Conservation (phyloP, 2,329 filamentous ascomycete species). For the Chaetomiaceae sp. region DNA sequence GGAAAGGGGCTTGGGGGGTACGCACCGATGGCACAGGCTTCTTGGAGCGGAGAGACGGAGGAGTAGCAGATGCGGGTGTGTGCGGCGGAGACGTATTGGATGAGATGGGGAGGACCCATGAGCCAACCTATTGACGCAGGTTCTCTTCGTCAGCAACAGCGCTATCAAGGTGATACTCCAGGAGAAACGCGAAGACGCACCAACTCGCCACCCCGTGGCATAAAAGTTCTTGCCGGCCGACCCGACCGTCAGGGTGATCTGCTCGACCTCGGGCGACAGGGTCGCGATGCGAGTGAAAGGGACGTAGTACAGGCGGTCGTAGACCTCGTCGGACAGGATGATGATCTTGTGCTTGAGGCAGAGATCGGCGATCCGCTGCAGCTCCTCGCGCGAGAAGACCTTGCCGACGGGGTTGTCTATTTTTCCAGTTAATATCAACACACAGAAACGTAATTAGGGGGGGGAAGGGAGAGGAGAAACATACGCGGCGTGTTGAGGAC, state of each 20-base stretch:
- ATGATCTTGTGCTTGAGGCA: constrained; percentile 92
- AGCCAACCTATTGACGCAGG: constrained; percentile 68
- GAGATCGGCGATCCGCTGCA: constrained; percentile 78
- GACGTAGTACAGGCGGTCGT: constrained; percentile 91
- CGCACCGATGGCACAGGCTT: constrained; percentile 75
- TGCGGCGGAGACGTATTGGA: constrained; percentile 86
- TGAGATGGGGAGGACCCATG: constrained; percentile 80
- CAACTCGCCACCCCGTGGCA: constrained; percentile 91
- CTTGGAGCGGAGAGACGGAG: constrained; percentile 87
- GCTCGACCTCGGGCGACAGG: constrained; percentile 82
- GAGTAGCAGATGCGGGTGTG: constrained; percentile 97
- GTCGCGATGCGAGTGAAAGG: constrained; percentile 92
- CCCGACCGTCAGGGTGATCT: constrained; percentile 85
- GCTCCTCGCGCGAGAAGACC: constrained; percentile 79
- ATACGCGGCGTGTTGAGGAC: constrained; percentile 71
- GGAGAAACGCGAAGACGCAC: constrained; percentile 30
- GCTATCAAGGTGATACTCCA: too few species aligned
- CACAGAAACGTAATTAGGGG: too few species aligned
- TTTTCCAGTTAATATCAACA: too few species aligned
- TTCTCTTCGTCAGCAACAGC: too few species aligned
- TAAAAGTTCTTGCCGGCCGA: constrained; percentile 99
- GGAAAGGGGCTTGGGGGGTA: neutral
- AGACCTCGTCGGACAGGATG: constrained; percentile 88
- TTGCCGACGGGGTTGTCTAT: constrained; percentile 98
- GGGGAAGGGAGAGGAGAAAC: neutral